phyloP scores from a whole-genome alignment of 345 rosid species.

The Salix exigua region DNA sequence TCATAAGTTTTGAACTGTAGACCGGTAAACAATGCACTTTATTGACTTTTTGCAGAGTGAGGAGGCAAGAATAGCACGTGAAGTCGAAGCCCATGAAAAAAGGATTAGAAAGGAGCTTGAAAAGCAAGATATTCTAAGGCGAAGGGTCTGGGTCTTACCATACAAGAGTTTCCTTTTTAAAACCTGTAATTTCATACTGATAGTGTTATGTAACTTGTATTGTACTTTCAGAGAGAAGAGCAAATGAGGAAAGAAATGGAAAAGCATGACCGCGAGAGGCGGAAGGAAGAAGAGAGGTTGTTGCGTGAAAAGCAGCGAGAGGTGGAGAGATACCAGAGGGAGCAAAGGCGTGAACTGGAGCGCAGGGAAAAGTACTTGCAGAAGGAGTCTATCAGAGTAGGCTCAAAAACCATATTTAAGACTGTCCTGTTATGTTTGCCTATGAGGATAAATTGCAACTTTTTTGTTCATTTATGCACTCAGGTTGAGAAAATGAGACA shows the following conservation, averaged over 20 bases:
- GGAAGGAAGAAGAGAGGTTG: slow-evolving; percentile 84
- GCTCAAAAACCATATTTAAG: slow-evolving; percentile 9
- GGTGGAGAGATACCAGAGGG: slow-evolving; percentile 72
- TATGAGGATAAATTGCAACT: neutral
- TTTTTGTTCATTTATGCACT: neutral
- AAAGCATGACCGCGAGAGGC: slow-evolving; percentile 86
- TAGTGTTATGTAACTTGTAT: slow-evolving; percentile 1
- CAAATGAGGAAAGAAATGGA: slow-evolving; percentile 82
- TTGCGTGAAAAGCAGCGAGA: slow-evolving; percentile 89
- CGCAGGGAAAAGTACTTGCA: slow-evolving; percentile 78
- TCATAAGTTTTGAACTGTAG: neutral
- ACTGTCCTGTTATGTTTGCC: neutral
- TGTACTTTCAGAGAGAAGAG: slow-evolving; percentile 59
- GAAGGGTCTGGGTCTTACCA: slow-evolving; percentile 52
- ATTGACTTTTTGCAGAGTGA: slow-evolving; percentile 49
- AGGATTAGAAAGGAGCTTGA: slow-evolving; percentile 83
- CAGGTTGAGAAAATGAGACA: slow-evolving; percentile 83
- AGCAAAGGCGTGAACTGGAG: slow-evolving; percentile 83
- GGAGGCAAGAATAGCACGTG: slow-evolving; percentile 80
- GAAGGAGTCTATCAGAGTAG: slow-evolving; percentile 81
- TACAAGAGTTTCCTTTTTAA: slow-evolving; percentile 6
- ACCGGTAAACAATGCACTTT: slow-evolving; percentile 1
- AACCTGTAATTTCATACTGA: slow-evolving; percentile 6
- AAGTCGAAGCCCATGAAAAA: slow-evolving; percentile 85
- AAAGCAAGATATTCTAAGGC: slow-evolving; percentile 71